phyloP scores from a whole-genome alignment of 805 yeast species.

The Crinitomyces ghanaensis region DNA sequence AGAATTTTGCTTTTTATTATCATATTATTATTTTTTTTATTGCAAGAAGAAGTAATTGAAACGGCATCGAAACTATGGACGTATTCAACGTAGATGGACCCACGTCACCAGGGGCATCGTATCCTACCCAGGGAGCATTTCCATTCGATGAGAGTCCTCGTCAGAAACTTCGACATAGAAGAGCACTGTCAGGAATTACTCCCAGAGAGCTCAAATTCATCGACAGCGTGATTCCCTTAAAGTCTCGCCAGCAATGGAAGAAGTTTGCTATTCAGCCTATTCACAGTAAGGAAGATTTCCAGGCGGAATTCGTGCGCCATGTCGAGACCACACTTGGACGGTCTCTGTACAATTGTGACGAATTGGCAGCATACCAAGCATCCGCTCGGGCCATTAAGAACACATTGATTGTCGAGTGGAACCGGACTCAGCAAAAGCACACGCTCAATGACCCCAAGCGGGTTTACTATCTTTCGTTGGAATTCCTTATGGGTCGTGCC shows the following conservation, averaged over 20 bases:
- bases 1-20: not conserved
- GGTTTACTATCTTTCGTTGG: slow-evolving; percentile 76
- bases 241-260: slow-evolving; percentile 68
- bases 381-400: slow-evolving; percentile 71
- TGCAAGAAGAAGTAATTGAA: not conserved
- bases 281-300: slow-evolving; percentile 43
- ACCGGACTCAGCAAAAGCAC: slow-evolving; percentile 82
- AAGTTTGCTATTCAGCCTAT: slow-evolving; percentile 49
- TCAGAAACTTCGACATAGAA: slow-evolving; percentile 22
- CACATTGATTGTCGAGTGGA: slow-evolving; percentile 76
- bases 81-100: slow-evolving; percentile 4
- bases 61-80: slow-evolving; percentile 1
- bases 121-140: slow-evolving; percentile 3
- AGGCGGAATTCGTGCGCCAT: slow-evolving; percentile 61
- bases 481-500: slow-evolving; percentile 90
- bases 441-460: slow-evolving; percentile 76
- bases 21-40: not conserved
- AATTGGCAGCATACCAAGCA: slow-evolving; percentile 86
- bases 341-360: slow-evolving; percentile 83
- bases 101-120: slow-evolving; percentile 7
- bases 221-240: slow-evolving; percentile 70
- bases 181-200: slow-evolving; percentile 83
- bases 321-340: slow-evolving; percentile 90
- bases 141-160: slow-evolving; percentile 7
- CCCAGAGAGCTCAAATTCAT: slow-evolving; percentile 79